phyloP scores from a whole-genome alignment of 805 yeast genomes.

The Candida ovalis region DNA sequence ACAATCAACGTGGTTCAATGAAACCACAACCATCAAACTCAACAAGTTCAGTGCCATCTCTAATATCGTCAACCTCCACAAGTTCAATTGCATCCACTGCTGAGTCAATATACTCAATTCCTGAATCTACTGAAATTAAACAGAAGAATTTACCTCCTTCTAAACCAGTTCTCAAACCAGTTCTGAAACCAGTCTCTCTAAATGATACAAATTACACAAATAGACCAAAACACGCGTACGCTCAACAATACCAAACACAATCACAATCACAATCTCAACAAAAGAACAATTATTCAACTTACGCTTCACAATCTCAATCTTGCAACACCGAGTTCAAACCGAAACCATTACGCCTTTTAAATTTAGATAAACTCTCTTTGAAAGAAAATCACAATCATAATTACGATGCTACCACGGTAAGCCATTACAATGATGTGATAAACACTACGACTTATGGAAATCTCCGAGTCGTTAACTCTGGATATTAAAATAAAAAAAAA shows the following conservation, averaged over 20 bases:
- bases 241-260: neutral
- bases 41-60: conserved; percentile 35
- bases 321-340: neutral
- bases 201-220: neutral
- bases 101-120: no score
- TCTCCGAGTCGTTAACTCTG: neutral
- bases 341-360: neutral
- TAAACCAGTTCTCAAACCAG: neutral
- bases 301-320: neutral
- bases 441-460: neutral
- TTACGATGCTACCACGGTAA: neutral
- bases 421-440: neutral
- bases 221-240: neutral
- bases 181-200: neutral
- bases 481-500: neutral
- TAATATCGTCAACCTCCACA: conserved; percentile 33
- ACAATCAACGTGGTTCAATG: conserved; percentile 3
- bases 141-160: neutral
- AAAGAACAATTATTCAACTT: neutral
- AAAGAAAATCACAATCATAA: neutral
- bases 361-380: neutral
- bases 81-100: conserved; percentile 17
- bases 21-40: conserved; percentile 25
- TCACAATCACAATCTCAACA: neutral
- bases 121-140: neutral